A percentile compares a stretch with the other conserved stretches of the same genome.
These are phyloP conservation scores for Mortierella sp. DNA, from an alignment of 371 early-diverging fungal genomes.

Conservation along the genomic window DNA sequence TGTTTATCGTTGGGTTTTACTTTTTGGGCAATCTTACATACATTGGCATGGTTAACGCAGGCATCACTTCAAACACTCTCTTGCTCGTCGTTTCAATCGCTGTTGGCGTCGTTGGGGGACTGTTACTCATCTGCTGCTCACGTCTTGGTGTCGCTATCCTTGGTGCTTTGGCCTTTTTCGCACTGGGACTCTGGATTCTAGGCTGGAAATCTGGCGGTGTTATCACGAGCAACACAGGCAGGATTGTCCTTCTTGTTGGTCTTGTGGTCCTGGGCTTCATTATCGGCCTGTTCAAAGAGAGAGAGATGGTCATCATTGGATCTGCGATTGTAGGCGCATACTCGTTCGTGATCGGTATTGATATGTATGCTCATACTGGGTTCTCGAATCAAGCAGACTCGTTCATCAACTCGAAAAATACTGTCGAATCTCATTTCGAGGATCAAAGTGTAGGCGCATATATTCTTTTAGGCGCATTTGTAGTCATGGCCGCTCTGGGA, in stretches of 20 bases:
- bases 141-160: constrained; percentile 65
- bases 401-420: constrained; percentile 48
- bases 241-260: constrained; percentile 71
- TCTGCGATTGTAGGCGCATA: constrained; percentile 80
- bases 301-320: constrained; percentile 69
- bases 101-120: constrained; percentile 68
- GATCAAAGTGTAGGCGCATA: constrained; percentile 14
- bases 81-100: constrained; percentile 69
- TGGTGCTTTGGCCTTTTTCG: constrained; percentile 69
- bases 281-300: constrained; percentile 64
- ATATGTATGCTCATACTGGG: constrained; percentile 81
- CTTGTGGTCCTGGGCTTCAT: constrained; percentile 67
- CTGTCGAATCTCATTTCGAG: constrained; percentile 20
- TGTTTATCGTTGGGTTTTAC: constrained; percentile 72
- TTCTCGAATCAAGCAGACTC: constrained; percentile 59
- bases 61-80: constrained; percentile 61
- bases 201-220: constrained; percentile 67
- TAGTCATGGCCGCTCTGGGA: constrained; percentile 19
- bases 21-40: constrained; percentile 64
- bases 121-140: constrained; percentile 61
- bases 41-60: constrained; percentile 65
- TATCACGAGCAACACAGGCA: constrained; percentile 66
- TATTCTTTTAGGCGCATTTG: constrained; percentile 22
- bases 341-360: constrained; percentile 78
- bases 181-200: constrained; percentile 71